Evolutionary conservation across 176 grass and related monocot genomes (phyloP).

Genomic region (Triticum turgidum): DNA sequence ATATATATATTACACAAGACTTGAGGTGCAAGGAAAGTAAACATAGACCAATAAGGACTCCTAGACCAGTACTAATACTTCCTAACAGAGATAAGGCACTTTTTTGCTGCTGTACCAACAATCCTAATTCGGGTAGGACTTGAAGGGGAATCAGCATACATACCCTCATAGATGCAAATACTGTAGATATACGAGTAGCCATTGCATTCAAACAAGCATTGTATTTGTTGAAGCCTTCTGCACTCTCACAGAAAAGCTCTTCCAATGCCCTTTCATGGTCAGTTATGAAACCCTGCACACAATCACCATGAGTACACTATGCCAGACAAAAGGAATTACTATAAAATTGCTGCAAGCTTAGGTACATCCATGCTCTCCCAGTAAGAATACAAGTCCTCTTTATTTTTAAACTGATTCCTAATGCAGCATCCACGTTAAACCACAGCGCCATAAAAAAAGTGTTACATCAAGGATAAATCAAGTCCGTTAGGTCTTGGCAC

Average conservation of each 20-base stretch:
- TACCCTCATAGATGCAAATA: conserved; percentile 88
- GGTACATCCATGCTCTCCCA: not conserved
- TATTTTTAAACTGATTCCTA: not conserved
- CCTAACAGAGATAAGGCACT: not conserved
- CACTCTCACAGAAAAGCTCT: conserved; percentile 96
- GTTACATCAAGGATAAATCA: not conserved
- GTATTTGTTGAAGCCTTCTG: conserved; percentile 81
- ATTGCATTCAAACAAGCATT: conserved; percentile 91
- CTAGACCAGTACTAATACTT: too few relatives aligned
- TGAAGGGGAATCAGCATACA: conserved; percentile 10
- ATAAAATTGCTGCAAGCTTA: conserved; percentile 4
- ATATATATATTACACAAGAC: too few relatives aligned
- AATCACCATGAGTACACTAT: conserved; percentile 12
- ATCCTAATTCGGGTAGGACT: not conserved
- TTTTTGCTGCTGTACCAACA: not conserved
- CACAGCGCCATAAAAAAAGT: not conserved
- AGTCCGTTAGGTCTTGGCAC: not conserved
- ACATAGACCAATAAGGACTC: too few relatives aligned
- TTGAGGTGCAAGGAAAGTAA: too few relatives aligned
- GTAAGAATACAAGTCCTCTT: not conserved
- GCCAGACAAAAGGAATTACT: conserved; percentile 14
- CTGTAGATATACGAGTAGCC: conserved; percentile 85
- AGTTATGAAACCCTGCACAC: conserved; percentile 79
- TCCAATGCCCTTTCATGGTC: conserved; percentile 96
- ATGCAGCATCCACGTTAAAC: not conserved